These are phyloP conservation scores for Sugiyamaella mastotermitis DNA, from an alignment of 805 yeast genomes.

Conservation along the genomic window DNA sequence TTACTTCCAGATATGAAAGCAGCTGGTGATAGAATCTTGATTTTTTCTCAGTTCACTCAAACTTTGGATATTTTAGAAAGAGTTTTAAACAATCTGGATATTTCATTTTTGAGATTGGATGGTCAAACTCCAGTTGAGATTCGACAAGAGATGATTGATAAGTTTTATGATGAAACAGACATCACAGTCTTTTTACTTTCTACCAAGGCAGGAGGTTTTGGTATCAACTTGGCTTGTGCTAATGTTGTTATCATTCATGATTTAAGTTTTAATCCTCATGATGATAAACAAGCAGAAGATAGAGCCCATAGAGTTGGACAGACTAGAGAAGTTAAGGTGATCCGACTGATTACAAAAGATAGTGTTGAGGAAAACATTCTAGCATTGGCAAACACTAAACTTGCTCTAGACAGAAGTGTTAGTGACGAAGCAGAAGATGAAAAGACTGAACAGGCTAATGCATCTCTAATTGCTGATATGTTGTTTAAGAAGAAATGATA, in stretches of 20 bases:
- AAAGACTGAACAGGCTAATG: conserved; percentile 32
- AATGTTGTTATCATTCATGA: conserved; percentile 88
- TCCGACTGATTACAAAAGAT: conserved; percentile 61
- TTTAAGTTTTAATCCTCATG: conserved; percentile 95
- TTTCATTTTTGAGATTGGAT: conserved; percentile 78
- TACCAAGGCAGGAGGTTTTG: conserved; percentile 98
- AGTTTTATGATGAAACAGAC: conserved; percentile 70
- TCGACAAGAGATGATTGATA: conserved; percentile 87
- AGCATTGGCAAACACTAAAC: conserved; percentile 80
- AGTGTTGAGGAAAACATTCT: conserved; percentile 88
- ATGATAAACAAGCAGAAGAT: conserved; percentile 97
- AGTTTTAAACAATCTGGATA: conserved; percentile 55
- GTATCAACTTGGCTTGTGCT: conserved; percentile 94
- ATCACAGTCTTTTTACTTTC: conserved; percentile 85
- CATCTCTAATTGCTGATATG: conserved; percentile 31
- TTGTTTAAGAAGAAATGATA: conserved; percentile 25
- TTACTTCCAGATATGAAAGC: conserved; percentile 52
- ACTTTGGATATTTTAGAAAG: conserved; percentile 81
- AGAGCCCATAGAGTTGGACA: conserved; percentile 98
- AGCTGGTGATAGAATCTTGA: conserved; percentile 59
- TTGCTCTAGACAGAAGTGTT: conserved; percentile 65
- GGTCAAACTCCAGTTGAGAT: conserved; percentile 93
- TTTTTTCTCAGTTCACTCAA: conserved; percentile 91
- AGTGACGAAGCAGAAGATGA: conserved; percentile 31
- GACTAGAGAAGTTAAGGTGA: conserved; percentile 72